Evolutionary conservation across 257 asterid species (phyloP).

Genomic region (Apocynum venetum): DNA sequence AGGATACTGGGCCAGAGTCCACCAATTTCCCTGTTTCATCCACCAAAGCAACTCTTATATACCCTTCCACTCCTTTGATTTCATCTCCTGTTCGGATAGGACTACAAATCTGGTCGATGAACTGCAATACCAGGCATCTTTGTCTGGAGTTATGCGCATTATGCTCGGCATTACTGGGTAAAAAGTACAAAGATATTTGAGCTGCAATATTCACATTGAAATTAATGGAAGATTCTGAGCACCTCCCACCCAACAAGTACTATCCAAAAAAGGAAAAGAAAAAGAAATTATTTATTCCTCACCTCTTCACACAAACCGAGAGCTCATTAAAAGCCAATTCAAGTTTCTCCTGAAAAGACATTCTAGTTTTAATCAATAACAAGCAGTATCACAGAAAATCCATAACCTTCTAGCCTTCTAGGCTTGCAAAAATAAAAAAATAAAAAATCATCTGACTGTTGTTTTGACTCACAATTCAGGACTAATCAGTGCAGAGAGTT

Average conservation of each 20-base stretch:
- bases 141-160: constrained; percentile 10
- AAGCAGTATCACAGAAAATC: neutral
- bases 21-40: constrained; percentile 33
- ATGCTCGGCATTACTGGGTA: constrained; percentile 21
- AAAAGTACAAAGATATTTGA: constrained; percentile 8
- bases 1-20: constrained; percentile 34
- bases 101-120: constrained; percentile 24
- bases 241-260: neutral
- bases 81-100: constrained; percentile 37
- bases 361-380: neutral
- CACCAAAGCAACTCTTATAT: constrained; percentile 30
- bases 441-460: neutral
- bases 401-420: no score
- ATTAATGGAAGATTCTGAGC: neutral
- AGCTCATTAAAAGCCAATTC: constrained; percentile 17
- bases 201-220: neutral
- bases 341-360: constrained; percentile 1
- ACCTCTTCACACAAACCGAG: constrained; percentile 18
- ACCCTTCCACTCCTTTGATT: constrained; percentile 34
- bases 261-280: neutral
- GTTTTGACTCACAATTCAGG: neutral
- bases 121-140: constrained; percentile 32
- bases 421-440: no score
- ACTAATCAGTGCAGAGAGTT: neutral
- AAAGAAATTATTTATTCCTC: neutral